Base-by-base conservation (phyloP, 2,329 filamentous ascomycete species). In the Curvularia eragrostidis region DNA sequence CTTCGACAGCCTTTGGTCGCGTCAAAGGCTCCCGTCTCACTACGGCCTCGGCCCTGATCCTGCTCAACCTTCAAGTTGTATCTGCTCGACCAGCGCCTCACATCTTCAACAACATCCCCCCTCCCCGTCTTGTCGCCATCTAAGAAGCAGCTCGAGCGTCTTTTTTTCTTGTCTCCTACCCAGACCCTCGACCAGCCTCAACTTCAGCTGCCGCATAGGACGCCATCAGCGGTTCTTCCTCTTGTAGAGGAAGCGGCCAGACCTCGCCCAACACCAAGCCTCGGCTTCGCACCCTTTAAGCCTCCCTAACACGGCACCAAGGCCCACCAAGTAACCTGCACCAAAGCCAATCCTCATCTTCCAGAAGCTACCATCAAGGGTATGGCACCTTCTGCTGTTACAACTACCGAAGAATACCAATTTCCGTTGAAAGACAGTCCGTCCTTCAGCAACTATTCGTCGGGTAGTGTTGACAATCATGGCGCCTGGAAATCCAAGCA, bases 171-270 rank as follows among this genome's bases (percentile, higher is more conserved):
- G 68, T 75, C 77, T 67, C 71, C 75, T 73, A 75, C 75, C 73
- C 69, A 68, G 67, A 77, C 76, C 68, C 85, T 84, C 79, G 85
- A 82, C 77, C 81, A 85, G 79, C 80, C 85, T 81, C 81, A 82
- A 80, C 81, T 83, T 86, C 90, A 96, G 91, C 94, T 98, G 95
- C 95, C 95, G 95, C 94, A 99, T 99, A 98, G 92, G 91, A 96
- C 90, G 89, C 87, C 87, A 89, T 89, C 87, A 87, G 86, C 89
- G 91, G 90, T 93, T 96, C 94, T 98, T 98, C 94, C 93, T 97
- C 94, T 95, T 84, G 84, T 83, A 81, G 94, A 93, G 95, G 95
- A 94, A 96, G 95, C 64, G 91, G 92, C 90, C 90, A 94, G 92
- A 90, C 91, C 91, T 92, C 90, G 92, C 89, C 91, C 77, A 73